phyloP scores from a whole-genome alignment of 768 basidiomycete genomes.

The Calvatia gigantea region DNA sequence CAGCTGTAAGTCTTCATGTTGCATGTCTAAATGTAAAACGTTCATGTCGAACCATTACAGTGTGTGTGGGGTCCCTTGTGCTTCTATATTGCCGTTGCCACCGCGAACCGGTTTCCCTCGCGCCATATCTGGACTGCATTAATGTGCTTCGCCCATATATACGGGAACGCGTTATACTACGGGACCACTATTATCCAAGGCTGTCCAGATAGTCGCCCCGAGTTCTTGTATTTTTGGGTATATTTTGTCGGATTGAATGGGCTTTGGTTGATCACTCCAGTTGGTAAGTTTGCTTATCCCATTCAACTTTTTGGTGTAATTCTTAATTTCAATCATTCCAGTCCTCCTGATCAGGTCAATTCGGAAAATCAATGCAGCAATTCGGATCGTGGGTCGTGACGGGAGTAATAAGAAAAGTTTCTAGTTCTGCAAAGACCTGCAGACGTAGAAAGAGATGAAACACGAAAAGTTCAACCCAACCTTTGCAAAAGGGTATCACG shows the following conservation, averaged over 20 bases:
- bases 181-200: slow-evolving; percentile 11
- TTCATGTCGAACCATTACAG: not conserved
- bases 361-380: not conserved
- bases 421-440: not conserved
- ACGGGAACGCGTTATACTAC: slow-evolving; percentile 14
- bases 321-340: not conserved
- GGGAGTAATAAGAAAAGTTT: not conserved
- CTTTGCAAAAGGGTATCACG: slow-evolving; percentile 8
- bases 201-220: slow-evolving; percentile 11
- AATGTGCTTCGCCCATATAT: slow-evolving; percentile 13
- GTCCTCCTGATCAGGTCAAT: slow-evolving; percentile 6
- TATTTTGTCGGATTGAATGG: slow-evolving; percentile 14
- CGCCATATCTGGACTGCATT: slow-evolving; percentile 10
- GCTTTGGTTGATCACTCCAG: slow-evolving; percentile 13
- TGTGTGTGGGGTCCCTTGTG: slow-evolving; percentile 13
- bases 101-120: slow-evolving; percentile 9
- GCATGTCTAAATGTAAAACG: not conserved
- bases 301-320: too few species aligned
- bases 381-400: not conserved
- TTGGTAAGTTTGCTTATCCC: not conserved
- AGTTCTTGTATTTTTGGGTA: slow-evolving; percentile 16
- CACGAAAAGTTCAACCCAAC: not conserved
- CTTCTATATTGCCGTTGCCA: slow-evolving; percentile 11
- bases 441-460: not conserved
- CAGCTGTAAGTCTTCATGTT: slow-evolving; percentile 1